Percentiles rank a stretch among this genome's conserved stretches.
Conservation (phyloP, 2,329 filamentous ascomycete genomes). For the Aspergillus vadensis region DNA sequence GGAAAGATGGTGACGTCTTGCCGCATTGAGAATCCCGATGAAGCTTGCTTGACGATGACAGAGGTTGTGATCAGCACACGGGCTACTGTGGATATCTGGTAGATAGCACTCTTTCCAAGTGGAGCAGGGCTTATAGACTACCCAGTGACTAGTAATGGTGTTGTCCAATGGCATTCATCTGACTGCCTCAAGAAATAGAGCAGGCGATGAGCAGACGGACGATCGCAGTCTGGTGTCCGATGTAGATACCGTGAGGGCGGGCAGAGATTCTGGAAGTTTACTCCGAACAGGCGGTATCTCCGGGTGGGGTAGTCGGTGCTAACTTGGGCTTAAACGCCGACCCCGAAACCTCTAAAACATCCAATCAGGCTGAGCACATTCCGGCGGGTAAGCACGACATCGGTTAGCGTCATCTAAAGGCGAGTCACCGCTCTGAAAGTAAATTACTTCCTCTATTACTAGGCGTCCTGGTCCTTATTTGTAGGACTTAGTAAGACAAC, state of each 20-base stretch:
- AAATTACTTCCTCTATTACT: neutral
- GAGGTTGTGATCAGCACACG: neutral
- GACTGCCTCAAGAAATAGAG: neutral
- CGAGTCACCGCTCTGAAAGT: neutral
- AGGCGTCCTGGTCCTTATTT: neutral
- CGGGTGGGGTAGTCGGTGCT: neutral
- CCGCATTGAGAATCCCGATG: neutral
- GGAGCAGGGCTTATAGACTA: neutral
- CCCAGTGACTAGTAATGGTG: neutral
- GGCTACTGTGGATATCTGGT: neutral
- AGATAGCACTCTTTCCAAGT: neutral
- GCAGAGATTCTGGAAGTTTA: constrained; percentile 5
- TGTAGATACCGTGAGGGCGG: neutral
- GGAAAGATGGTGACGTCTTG: too few relatives aligned
- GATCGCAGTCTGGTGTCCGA: neutral
- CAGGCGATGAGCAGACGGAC: neutral
- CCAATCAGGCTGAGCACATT: neutral
- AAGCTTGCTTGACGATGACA: neutral
- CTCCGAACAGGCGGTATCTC: neutral
- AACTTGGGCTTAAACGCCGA: neutral
- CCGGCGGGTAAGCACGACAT: neutral
- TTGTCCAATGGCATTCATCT: neutral
- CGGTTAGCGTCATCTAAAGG: neutral
- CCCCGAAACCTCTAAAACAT: neutral
- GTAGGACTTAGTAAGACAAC: neutral